Conservation (phyloP, 176 grass and related monocot species). For the Zoysia japonica region DNA sequence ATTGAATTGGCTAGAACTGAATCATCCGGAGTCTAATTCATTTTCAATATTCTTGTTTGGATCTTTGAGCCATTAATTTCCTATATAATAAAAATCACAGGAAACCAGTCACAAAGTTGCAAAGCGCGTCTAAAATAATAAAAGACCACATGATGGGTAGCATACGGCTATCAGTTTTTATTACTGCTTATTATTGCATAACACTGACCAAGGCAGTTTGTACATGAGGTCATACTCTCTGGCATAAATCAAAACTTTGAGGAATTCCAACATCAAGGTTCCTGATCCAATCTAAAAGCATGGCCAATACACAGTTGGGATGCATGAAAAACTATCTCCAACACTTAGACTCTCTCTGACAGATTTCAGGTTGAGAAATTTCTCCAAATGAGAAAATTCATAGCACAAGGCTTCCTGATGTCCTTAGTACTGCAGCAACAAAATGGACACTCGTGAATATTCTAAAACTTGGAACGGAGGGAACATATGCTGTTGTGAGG, state of each 20-base stretch:
- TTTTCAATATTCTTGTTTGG: no score
- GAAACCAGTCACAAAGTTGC: neutral
- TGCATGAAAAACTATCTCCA: slow-evolving; percentile 66
- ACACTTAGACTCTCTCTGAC: slow-evolving; percentile 74
- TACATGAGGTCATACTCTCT: slow-evolving; percentile 86
- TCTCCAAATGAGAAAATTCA: slow-evolving; percentile 23
- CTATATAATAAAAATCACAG: neutral
- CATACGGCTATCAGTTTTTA: neutral
- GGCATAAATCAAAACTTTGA: slow-evolving; percentile 75
- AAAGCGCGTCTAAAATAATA: no score
- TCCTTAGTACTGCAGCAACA: slow-evolving; percentile 66
- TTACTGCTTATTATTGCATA: slow-evolving; percentile 23
- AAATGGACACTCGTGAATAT: neutral
- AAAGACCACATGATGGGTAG: neutral
- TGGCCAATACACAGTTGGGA: neutral
- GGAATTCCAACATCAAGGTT: slow-evolving; percentile 90
- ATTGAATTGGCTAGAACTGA: no score
- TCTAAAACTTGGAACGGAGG: neutral
- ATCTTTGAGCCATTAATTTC: neutral
- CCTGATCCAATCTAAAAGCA: slow-evolving; percentile 79
- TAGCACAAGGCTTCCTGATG: slow-evolving; percentile 87
- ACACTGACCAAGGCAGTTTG: slow-evolving; percentile 61
- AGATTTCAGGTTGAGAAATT: slow-evolving; percentile 72
- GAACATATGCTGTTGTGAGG: no score
- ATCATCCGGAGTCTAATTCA: no score